Evolutionary conservation across 306 rosid species (phyloP).

Genomic region (Vicia villosa): DNA sequence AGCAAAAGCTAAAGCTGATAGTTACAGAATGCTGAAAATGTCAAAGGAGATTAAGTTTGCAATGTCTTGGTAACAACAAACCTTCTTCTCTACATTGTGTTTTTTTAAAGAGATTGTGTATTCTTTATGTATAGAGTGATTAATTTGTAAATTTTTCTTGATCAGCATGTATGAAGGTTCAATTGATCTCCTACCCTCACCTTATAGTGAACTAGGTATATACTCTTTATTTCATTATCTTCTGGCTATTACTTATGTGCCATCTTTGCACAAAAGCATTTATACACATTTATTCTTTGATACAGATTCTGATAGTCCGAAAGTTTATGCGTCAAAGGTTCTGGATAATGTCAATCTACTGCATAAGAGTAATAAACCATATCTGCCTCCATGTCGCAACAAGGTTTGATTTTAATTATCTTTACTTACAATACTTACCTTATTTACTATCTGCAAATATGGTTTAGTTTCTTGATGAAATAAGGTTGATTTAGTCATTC

Average conservation of each 20-base stretch:
- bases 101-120: conserved; percentile 2
- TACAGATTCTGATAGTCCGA: conserved; percentile 39
- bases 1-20: conserved; percentile 15
- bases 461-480: conserved; percentile 12
- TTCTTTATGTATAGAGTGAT: not conserved
- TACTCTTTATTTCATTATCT: not conserved
- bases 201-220: conserved; percentile 38
- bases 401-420: conserved; percentile 38
- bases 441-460: conserved; percentile 5
- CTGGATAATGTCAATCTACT: conserved; percentile 33
- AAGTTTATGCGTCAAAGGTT: conserved; percentile 11
- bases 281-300: conserved; percentile 15
- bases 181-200: conserved; percentile 22
- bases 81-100: conserved; percentile 4
- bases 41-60: conserved; percentile 27
- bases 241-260: conserved; percentile 1
- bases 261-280: not conserved
- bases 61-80: conserved; percentile 36
- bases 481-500: conserved; percentile 19
- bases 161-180: conserved; percentile 41
- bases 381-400: conserved; percentile 50
- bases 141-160: conserved; percentile 29
- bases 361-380: conserved; percentile 52
- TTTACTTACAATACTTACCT: not conserved
- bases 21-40: conserved; percentile 5